Percentiles rank a stretch among this genome's conserved stretches.
Evolutionary conservation across 768 basidiomycete species (phyloP).

Genomic region (Amanita rubescens): DNA sequence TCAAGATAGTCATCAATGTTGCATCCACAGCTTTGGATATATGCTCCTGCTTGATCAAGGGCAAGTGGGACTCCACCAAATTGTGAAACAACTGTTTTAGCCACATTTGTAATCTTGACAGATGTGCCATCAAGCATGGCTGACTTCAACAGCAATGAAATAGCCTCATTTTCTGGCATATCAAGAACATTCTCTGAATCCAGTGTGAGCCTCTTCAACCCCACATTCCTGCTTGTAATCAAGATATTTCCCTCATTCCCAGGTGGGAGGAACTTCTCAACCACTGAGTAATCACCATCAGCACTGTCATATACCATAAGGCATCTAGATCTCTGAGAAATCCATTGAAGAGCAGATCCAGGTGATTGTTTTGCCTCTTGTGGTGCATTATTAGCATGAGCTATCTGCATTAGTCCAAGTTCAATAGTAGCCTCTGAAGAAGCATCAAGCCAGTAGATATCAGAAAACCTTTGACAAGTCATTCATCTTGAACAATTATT

Average conservation of each 20-base stretch:
- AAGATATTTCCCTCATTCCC: slow-evolving; percentile 12
- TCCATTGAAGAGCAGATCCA: slow-evolving; percentile 9
- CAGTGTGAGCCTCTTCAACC: slow-evolving; percentile 3
- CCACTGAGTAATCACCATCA: slow-evolving; percentile 7
- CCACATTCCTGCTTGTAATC: slow-evolving; percentile 13
- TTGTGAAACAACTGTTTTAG: neutral
- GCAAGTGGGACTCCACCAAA: slow-evolving; percentile 5
- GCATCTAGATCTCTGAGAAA: slow-evolving; percentile 10
- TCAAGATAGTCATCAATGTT: neutral
- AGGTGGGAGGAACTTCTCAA: slow-evolving; percentile 6
- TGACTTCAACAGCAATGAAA: slow-evolving; percentile 12
- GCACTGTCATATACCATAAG: slow-evolving; percentile 16
- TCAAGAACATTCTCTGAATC: slow-evolving; percentile 7
- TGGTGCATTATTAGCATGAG: slow-evolving; percentile 2
- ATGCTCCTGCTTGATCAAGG: slow-evolving; percentile 12
- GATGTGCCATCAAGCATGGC: neutral
- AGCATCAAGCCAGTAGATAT: slow-evolving; percentile 19
- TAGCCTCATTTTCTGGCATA: slow-evolving; percentile 13
- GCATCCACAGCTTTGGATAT: neutral
- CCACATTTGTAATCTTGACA: neutral
- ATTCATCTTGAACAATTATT: neutral
- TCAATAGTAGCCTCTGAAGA: slow-evolving; percentile 11
- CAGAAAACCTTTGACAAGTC: slow-evolving; percentile 9
- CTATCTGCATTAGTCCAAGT: slow-evolving; percentile 6
- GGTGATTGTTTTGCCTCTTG: neutral